phyloP scores from a whole-genome alignment of 2,329 filamentous ascomycete species.

The Colletotrichum salicis region DNA sequence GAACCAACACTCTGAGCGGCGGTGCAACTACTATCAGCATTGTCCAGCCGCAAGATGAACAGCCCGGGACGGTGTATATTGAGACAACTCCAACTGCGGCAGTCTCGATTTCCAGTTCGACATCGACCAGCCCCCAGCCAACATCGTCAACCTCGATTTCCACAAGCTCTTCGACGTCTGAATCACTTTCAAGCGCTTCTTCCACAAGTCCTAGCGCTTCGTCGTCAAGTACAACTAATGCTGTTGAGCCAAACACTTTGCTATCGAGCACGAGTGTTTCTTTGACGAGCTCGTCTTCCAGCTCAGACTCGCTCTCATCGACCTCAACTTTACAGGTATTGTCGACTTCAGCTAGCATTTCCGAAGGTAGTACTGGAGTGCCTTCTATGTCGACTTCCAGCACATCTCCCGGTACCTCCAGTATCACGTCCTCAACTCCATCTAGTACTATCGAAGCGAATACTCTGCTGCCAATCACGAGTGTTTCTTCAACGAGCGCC shows the following conservation, averaged over 20 bases:
- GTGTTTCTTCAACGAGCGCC: too few species aligned
- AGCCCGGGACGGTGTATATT: constrained; percentile 16
- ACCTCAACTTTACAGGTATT: neutral
- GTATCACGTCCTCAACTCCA: neutral
- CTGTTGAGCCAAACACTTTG: neutral
- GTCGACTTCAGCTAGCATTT: neutral
- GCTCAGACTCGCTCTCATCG: neutral
- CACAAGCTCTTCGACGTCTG: neutral
- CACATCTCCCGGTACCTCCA: neutral
- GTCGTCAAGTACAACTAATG: neutral
- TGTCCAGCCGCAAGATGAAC: constrained; percentile 14
- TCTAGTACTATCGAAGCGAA: too few species aligned
- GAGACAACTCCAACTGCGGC: constrained; percentile 15
- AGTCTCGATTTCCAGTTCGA: neutral
- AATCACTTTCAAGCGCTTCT: neutral
- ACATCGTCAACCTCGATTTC: neutral
- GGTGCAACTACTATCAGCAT: constrained; percentile 21
- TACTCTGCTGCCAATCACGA: too few species aligned
- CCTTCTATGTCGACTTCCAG: neutral
- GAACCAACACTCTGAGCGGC: neutral
- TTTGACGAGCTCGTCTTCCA: neutral
- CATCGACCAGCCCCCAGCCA: neutral
- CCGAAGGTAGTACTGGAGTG: neutral
- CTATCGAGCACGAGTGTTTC: neutral
- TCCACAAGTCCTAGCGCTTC: neutral